A percentile compares a stretch with the other conserved stretches of the same genome.
Conservation (phyloP, 1,284 basidiomycete genomes). For the Boletellus sp. region DNA sequence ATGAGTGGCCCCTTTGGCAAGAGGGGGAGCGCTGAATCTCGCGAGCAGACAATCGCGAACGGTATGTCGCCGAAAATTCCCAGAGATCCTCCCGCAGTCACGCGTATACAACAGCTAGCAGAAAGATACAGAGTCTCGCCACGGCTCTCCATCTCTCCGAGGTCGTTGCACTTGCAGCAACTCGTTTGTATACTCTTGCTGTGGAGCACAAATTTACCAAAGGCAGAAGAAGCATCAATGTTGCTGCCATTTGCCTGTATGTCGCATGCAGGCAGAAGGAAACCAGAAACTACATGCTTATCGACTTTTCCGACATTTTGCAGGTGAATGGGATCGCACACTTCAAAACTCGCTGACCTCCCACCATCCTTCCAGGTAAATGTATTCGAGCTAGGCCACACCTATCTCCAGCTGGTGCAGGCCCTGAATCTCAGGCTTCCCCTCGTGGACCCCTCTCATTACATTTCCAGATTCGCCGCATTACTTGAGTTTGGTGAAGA, state of each 20-base stretch:
- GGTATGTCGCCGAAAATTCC: conserved; percentile 44
- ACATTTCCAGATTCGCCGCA: conserved; percentile 95
- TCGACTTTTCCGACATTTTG: conserved; percentile 93
- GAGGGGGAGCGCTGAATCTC: conserved; percentile 70
- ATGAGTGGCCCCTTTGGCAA: conserved; percentile 80
- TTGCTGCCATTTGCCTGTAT: conserved; percentile 94
- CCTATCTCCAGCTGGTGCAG: conserved; percentile 91
- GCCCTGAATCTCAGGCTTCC: conserved; percentile 86
- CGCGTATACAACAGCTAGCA: conserved; percentile 53
- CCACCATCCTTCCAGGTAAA: conserved; percentile 66
- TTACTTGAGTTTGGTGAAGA: conserved; percentile 96
- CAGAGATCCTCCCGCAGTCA: not conserved
- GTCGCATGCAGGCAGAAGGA: conserved; percentile 91
- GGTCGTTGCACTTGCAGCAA: conserved; percentile 77
- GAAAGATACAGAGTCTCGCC: conserved; percentile 80
- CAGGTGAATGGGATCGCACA: conserved; percentile 53
- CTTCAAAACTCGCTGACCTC: not conserved
- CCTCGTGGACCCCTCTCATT: conserved; percentile 94
- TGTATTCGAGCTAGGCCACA: conserved; percentile 95
- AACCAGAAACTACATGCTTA: conserved; percentile 92
- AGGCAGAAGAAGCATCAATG: conserved; percentile 88
- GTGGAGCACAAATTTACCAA: conserved; percentile 93
- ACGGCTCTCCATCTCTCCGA: conserved; percentile 77
- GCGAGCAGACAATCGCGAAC: conserved; percentile 87
- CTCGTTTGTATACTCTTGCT: conserved; percentile 89